Evolutionary conservation across 2,329 filamentous ascomycete species (phyloP).

Genomic region (Chaetomiaceae sp.): DNA sequence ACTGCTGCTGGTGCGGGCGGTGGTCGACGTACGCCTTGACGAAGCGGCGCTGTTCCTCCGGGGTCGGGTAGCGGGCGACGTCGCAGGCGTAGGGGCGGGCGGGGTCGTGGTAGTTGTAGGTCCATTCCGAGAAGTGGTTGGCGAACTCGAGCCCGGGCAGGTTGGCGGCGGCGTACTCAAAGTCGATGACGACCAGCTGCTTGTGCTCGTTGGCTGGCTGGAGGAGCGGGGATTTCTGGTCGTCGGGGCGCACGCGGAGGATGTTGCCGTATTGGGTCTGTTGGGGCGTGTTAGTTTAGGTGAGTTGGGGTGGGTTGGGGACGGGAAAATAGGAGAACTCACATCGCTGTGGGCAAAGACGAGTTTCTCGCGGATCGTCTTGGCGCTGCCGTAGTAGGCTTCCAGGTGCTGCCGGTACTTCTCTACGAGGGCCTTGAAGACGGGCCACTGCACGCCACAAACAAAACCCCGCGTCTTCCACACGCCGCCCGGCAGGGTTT

Average conservation of each 20-base stretch:
- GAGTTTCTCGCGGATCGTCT: constrained; percentile 66
- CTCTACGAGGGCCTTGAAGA: constrained; percentile 69
- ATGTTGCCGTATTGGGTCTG: constrained; percentile 99
- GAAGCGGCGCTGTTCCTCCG: constrained; percentile 79
- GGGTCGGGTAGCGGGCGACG: constrained; percentile 65
- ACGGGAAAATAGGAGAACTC: constrained; percentile 31
- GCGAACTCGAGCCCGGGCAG: constrained; percentile 84
- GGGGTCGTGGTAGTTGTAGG: constrained; percentile 90
- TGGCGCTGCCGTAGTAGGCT: constrained; percentile 61
- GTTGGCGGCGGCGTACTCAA: constrained; percentile 94
- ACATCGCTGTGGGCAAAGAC: constrained; percentile 99
- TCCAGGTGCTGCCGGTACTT: constrained; percentile 74
- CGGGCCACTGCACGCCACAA: constrained; percentile 76
- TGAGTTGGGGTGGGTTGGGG: no score
- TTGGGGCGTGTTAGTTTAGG: background rate
- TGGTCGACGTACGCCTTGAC: constrained; percentile 84
- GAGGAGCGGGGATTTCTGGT: constrained; percentile 78
- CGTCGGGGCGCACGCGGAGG: constrained; percentile 62
- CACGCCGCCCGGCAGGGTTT: constrained; percentile 33
- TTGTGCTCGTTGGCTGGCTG: constrained; percentile 91
- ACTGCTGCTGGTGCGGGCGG: constrained; percentile 63
- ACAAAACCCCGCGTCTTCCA: constrained; percentile 72
- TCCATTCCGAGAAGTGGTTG: constrained; percentile 98
- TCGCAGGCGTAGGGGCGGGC: constrained; percentile 62
- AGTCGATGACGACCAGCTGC: constrained; percentile 94